Conservation (phyloP, 2,329 filamentous ascomycete species). For the Exophiala aquamarina region DNA sequence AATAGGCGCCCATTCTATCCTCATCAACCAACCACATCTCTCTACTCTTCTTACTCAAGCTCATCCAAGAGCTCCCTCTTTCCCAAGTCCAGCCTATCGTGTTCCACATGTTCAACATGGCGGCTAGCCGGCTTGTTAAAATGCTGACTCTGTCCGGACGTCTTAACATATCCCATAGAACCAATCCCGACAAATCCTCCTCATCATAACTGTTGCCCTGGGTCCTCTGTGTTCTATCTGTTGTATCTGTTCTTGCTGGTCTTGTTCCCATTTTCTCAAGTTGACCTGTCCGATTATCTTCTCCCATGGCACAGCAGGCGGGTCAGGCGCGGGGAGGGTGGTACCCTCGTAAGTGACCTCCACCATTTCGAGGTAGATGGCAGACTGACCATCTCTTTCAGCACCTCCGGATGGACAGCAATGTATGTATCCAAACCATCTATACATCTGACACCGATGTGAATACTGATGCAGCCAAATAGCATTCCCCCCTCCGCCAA, state of each 20-base stretch:
- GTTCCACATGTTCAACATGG: slow-evolving; percentile 13
- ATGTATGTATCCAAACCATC: slow-evolving; percentile 11
- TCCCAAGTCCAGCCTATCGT: slow-evolving; percentile 11
- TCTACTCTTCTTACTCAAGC: slow-evolving; percentile 13
- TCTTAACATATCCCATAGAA: not conserved
- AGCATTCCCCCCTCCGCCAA: slow-evolving; percentile 32
- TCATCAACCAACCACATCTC: slow-evolving; percentile 19
- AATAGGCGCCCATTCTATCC: slow-evolving; percentile 19
- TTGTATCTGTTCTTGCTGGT: not conserved
- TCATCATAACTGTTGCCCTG: not conserved
- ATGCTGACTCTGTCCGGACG: not conserved
- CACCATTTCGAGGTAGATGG: not conserved
- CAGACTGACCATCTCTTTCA: slow-evolving; percentile 9
- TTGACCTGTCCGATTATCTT: not conserved
- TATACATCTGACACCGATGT: not conserved
- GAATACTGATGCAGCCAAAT: slow-evolving; percentile 8
- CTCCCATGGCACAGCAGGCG: not conserved
- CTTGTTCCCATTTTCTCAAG: not conserved
- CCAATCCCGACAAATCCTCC: not conserved
- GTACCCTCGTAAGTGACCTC: slow-evolving; percentile 29
- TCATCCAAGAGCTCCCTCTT: slow-evolving; percentile 11
- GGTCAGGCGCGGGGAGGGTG: slow-evolving; percentile 27
- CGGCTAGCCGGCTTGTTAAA: slow-evolving; percentile 13
- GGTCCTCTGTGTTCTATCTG: not conserved
- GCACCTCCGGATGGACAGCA: slow-evolving; percentile 23